These are phyloP conservation scores for Pseudonitzschia multiseries DNA, from an alignment of 108 stramenopile species.

Conservation along the genomic window DNA sequence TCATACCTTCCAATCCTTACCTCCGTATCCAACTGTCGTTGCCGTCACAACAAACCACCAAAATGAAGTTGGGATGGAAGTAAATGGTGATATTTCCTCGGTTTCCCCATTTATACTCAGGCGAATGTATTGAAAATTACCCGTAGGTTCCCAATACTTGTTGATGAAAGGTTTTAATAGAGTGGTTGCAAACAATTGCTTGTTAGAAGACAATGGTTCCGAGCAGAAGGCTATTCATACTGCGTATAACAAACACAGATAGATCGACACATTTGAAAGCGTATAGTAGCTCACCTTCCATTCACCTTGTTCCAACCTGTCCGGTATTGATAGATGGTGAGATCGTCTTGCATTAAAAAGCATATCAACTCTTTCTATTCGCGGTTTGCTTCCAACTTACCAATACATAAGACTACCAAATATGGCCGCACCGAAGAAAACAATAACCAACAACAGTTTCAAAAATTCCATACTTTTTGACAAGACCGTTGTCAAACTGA, in stretches of 20 bases:
- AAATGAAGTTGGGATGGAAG: slow-evolving; percentile 55
- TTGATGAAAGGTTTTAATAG: background rate
- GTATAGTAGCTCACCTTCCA: slow-evolving; percentile 37
- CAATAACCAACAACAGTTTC: slow-evolving; percentile 44
- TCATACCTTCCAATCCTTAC: slow-evolving; percentile 27
- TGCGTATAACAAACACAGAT: background rate
- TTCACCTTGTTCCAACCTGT: slow-evolving; percentile 52
- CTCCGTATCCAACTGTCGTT: slow-evolving; percentile 73
- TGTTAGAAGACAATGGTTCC: background rate
- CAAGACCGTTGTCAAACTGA: slow-evolving; percentile 49
- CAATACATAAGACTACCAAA: slow-evolving; percentile 55
- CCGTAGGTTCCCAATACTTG: slow-evolving; percentile 42
- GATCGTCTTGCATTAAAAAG: background rate
- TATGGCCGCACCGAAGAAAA: slow-evolving; percentile 61
- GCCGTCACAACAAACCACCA: slow-evolving; percentile 78
- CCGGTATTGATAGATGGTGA: background rate
- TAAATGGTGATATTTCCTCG: slow-evolving; percentile 65
- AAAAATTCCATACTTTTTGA: slow-evolving; percentile 40
- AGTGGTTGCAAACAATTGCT: background rate
- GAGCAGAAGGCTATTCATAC: background rate
- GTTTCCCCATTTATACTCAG: slow-evolving; percentile 44
- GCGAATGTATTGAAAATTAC: slow-evolving; percentile 49
- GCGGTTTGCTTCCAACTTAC: background rate
- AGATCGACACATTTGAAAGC: background rate
- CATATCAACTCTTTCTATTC: background rate